Conservation (phyloP, 768 basidiomycete genomes). For the Boletus rex-veris region DNA sequence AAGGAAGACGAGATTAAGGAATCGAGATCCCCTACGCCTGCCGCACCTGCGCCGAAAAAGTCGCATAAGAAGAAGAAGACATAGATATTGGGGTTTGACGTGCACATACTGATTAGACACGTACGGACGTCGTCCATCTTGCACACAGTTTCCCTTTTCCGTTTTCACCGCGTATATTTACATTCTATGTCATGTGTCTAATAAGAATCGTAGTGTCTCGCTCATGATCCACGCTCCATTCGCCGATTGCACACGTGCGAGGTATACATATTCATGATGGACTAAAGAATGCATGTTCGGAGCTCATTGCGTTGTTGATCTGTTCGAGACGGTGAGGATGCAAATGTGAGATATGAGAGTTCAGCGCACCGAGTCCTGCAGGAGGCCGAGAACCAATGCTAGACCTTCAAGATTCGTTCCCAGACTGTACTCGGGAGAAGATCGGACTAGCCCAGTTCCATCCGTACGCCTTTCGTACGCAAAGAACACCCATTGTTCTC, state of each 20-base stretch:
- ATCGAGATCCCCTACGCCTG: constrained; percentile 62
- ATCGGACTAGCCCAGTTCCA: not conserved
- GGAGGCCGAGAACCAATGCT: not conserved
- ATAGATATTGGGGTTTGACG: constrained; percentile 19
- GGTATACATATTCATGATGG: not conserved
- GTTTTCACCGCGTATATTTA: no score
- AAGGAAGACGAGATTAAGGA: constrained; percentile 46
- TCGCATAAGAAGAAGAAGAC: constrained; percentile 70
- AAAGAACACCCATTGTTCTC: not conserved
- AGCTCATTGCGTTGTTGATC: not conserved
- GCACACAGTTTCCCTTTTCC: not conserved
- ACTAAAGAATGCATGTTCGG: not conserved
- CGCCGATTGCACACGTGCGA: not conserved
- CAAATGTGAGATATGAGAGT: not conserved
- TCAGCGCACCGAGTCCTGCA: not conserved
- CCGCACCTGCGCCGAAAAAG: constrained; percentile 50
- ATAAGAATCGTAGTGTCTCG: no score
- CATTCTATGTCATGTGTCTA: no score
- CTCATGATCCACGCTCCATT: not conserved
- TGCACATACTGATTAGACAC: not conserved
- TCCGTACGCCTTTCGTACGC: not conserved
- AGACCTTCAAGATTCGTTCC: not conserved
- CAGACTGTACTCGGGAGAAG: not conserved
- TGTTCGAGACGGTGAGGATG: not conserved
- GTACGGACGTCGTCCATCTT: not conserved